Base-by-base conservation (phyloP, 768 basidiomycete genomes). In the Leccinum broughii region DNA sequence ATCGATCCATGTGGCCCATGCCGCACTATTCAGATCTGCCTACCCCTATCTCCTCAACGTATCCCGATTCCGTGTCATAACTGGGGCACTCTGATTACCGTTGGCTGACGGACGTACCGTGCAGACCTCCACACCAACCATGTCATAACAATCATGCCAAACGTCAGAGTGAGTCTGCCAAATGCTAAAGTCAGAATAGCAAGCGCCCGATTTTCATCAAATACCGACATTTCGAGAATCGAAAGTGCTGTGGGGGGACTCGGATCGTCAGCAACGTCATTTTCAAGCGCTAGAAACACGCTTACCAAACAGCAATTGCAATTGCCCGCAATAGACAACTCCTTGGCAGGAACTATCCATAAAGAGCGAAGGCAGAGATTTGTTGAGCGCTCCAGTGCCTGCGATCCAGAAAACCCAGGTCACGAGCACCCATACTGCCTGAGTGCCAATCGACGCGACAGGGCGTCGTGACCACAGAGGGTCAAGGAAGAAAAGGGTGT, bases 321-420 rank as follows among this genome's bases (percentile, higher is more conserved):
- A 77, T 60, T 88, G 86, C 34, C 73, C 73, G 61, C 86, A 88
- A 69, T 87, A 85, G 26, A 82, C 78, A 13, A 72, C 60, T 9
- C 66, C 75, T 15, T 65, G 54, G 65, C 87, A 87, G 17, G 70
- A 72, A 34, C 71, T 72, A 30, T 66, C 70, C 57, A 75, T 70
- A 53, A 84, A 74, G 48, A 85, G 60, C 10, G 68, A 71, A 3
- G 85, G 83, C 24, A 83, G 67, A 6, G 83, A 77, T 39, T 76
- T 75, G 62, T 84, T 83, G 51, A 87, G 67, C 24, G 82, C 70
- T 0, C n/a, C 81, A 4, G 84, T 78, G 48, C 84, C 83, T 14
- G 84, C 75, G 20, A 86, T 76, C 87, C 86, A 88, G 51, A 86
- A 74, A 17, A 82, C 64, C 84, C 83, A 86, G 14, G 86, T 86